Percentiles rank a stretch among this genome's conserved stretches.
These are phyloP conservation scores for Aaosphaeria arxii DNA, from an alignment of 2,329 filamentous ascomycete genomes.

Conservation along the genomic window DNA sequence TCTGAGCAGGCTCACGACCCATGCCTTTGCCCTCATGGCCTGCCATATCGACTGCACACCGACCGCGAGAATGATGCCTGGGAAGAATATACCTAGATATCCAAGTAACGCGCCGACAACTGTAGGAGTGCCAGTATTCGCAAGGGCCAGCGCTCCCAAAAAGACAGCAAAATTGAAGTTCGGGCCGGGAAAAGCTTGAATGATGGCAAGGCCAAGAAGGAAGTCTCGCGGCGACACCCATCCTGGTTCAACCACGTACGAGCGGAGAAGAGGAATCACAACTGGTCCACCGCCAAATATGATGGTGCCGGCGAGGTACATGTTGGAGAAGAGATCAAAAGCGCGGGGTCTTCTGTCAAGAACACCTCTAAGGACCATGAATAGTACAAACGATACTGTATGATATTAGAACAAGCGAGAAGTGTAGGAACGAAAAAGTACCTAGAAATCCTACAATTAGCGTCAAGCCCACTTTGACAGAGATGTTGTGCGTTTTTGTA, in stretches of 20 bases:
- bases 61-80: constrained; percentile 37
- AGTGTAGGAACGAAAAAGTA: constrained; percentile 13
- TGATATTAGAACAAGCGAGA: background rate
- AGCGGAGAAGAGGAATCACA: constrained; percentile 43
- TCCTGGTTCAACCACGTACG: constrained; percentile 59
- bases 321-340: constrained; percentile 65
- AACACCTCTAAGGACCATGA: constrained; percentile 51
- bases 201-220: constrained; percentile 68
- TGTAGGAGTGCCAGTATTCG: constrained; percentile 19
- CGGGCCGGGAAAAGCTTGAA: constrained; percentile 66
- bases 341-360: constrained; percentile 43
- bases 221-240: constrained; percentile 72
- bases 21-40: constrained; percentile 31
- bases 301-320: constrained; percentile 69
- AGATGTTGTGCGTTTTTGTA: background rate
- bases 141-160: constrained; percentile 37
- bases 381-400: constrained; percentile 51
- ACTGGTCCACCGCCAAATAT: constrained; percentile 48
- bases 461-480: constrained; percentile 32
- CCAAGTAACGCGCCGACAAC: constrained; percentile 36
- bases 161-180: constrained; percentile 56
- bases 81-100: constrained; percentile 41
- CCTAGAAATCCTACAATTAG: constrained; percentile 50
- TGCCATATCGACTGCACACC: constrained; percentile 40
- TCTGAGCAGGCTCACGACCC: constrained; percentile 33